A percentile compares a stretch with the other conserved stretches of the same genome.
These are phyloP conservation scores for Boletus sp. DNA, from an alignment of 1,284 basidiomycete species.

Conservation along the genomic window DNA sequence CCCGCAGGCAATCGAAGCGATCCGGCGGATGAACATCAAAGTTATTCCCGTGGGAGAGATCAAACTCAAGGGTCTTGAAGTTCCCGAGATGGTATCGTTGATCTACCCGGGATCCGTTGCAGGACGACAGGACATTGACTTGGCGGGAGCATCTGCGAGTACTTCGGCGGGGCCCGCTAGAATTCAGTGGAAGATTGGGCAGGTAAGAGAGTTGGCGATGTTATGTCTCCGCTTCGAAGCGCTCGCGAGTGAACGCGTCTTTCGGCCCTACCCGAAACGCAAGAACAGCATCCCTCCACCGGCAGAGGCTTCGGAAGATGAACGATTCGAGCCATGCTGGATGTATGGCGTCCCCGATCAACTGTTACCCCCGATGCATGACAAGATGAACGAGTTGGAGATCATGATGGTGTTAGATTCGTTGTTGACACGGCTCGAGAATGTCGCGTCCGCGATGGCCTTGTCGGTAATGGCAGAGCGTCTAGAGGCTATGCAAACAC, in stretches of 20 bases:
- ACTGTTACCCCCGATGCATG: constrained; percentile 73
- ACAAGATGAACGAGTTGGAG: constrained; percentile 78
- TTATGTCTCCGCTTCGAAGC: constrained; percentile 86
- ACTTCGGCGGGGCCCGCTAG: constrained; percentile 17
- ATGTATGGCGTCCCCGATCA: constrained; percentile 65
- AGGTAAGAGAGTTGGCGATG: constrained; percentile 77
- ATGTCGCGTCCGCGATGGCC: constrained; percentile 68
- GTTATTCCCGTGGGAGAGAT: constrained; percentile 86
- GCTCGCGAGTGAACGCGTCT: constrained; percentile 68
- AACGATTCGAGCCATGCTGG: constrained; percentile 41
- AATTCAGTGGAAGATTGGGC: constrained; percentile 59
- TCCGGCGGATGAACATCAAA: constrained; percentile 76
- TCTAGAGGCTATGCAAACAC: constrained; percentile 36
- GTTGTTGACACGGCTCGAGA: constrained; percentile 78
- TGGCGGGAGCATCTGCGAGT: constrained; percentile 47
- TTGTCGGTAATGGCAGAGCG: constrained; percentile 35
- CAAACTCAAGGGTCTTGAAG: constrained; percentile 93
- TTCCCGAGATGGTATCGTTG: constrained; percentile 84
- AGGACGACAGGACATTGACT: constrained; percentile 71
- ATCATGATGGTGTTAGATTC: constrained; percentile 77
- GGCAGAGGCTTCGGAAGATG: constrained; percentile 37
- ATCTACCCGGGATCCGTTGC: constrained; percentile 83
- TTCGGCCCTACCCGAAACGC: constrained; percentile 50
- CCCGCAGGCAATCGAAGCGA: constrained; percentile 64
- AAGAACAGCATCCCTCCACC: constrained; percentile 47